Base-by-base conservation (phyloP, 257 asterid species). In the Solanum chilense region DNA sequence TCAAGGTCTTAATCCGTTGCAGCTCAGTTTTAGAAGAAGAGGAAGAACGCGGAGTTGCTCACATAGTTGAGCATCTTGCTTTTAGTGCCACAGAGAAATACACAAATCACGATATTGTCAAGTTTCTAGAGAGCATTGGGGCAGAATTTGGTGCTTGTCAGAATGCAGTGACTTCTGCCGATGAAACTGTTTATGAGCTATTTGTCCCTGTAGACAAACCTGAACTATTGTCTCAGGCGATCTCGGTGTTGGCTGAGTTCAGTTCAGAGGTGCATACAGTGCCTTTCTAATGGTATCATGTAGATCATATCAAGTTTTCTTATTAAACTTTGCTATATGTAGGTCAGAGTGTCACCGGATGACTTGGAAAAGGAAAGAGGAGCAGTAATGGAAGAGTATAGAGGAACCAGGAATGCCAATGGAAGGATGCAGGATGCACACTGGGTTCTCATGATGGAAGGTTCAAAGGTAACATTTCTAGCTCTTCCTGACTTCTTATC, bases 361-460 rank as follows among this genome's bases (percentile, higher is more conserved):
- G 99, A 96, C 91, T 93, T 96, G 93, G 97, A 94, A 90, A 96
- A 95, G 86, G 99, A 96, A 95, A 96, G 99, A 89, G 99, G 99
- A 86, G 97, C 99, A 85, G 98, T 96, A 82, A 87, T 96, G 89
- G 99, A 96, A 89, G 99, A 96, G 93, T 95, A 92, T 80, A 91
- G 98, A 91, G 96, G 92, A 87, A 94, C 90, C 90, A 92, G 98
- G 87, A 96, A 96, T 85, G 99, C 99, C 58, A 92, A 90, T 90
- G 99, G 99, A 84, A 93, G 99, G 92, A 95, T 96, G 98, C 99
- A 96, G 93, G 98, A 96, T 52, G 98, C 98, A 15, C 97, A 95
- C 86, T 96, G 98, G 98, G 90, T 89, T 87, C 95, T 96, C 84
- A 92, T 96, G 99, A 96, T 96, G 99, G 98, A 96, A 89, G 99